phyloP scores from a whole-genome alignment of 2,329 filamentous ascomycete genomes.

The Trichoderma koningiopsis region DNA sequence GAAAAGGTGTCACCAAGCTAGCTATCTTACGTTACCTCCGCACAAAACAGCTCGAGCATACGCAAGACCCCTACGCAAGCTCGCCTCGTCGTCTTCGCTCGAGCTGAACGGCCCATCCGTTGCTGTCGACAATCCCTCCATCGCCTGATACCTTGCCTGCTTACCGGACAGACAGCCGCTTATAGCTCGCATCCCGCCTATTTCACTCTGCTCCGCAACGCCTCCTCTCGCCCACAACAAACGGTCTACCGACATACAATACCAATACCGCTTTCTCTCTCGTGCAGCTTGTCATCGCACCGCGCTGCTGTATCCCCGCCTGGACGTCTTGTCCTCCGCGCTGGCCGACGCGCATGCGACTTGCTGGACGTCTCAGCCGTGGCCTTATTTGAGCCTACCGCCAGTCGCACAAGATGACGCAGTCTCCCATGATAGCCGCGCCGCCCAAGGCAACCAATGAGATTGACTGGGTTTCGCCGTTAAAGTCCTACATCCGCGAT shows the following conservation, averaged over 20 bases:
- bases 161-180: not conserved
- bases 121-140: not conserved
- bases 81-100: not conserved
- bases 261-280: not conserved
- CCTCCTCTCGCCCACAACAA: not conserved
- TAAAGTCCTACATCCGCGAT: constrained; percentile 90
- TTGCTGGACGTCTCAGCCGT: constrained; percentile 22
- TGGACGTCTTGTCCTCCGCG: constrained; percentile 19
- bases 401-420: constrained; percentile 60
- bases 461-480: constrained; percentile 92
- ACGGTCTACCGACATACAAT: not conserved
- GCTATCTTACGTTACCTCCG: constrained; percentile 19
- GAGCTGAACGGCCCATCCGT: not conserved
- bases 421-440: constrained; percentile 93
- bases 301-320: constrained; percentile 13
- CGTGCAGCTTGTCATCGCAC: constrained; percentile 16
- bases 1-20: constrained; percentile 21
- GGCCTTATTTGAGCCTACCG: constrained; percentile 11
- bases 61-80: constrained; percentile 21
- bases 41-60: constrained; percentile 17
- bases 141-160: not conserved
- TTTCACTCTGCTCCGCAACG: not conserved
- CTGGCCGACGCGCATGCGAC: constrained; percentile 26
- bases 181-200: not conserved
- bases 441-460: constrained; percentile 94